A percentile compares a stretch with the other conserved stretches of the same genome.
Evolutionary conservation across 176 grass and related monocot species (phyloP).

Genomic region (Carex pumila): DNA sequence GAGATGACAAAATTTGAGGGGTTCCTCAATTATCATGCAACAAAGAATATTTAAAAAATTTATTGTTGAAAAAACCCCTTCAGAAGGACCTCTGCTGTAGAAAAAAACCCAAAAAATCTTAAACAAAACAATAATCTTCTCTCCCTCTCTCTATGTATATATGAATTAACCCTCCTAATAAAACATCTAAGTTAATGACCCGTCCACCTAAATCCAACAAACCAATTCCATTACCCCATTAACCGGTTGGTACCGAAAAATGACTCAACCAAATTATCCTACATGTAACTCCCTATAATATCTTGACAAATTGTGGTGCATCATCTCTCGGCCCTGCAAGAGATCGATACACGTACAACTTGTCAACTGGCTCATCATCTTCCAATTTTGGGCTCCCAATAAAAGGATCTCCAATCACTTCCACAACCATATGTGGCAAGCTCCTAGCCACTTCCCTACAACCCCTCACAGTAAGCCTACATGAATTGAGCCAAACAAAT

Average conservation of each 20-base stretch:
- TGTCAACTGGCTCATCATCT: slow-evolving; percentile 44
- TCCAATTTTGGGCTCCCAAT: background rate
- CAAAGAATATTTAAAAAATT: background rate
- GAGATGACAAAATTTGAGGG: slow-evolving; percentile 13
- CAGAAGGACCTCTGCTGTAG: background rate
- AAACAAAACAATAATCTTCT: slow-evolving; percentile 8
- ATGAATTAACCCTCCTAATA: slow-evolving; percentile 12
- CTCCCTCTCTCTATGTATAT: slow-evolving; percentile 1
- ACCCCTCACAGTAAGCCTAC: slow-evolving; percentile 57
- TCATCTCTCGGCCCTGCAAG: slow-evolving; percentile 81
- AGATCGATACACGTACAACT: slow-evolving; percentile 94
- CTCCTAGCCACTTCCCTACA: slow-evolving; percentile 73
- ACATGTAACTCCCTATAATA: slow-evolving; percentile 32
- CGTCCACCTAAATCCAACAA: slow-evolving; percentile 1
- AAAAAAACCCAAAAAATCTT: background rate
- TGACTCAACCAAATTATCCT: slow-evolving; percentile 13
- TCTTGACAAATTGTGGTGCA: slow-evolving; percentile 66
- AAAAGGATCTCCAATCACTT: slow-evolving; percentile 45
- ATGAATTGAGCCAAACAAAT: slow-evolving; percentile 86
- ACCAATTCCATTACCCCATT: slow-evolving; percentile 13
- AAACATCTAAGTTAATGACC: slow-evolving; percentile 2
- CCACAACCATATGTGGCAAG: slow-evolving; percentile 70
- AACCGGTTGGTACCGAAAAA: slow-evolving; percentile 9
- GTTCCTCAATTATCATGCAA: slow-evolving; percentile 17
- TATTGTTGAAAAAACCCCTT: background rate